These are phyloP conservation scores for Acanthamoeba rhysodes DNA, from an alignment of 208 protist species.

Conservation along the genomic window DNA sequence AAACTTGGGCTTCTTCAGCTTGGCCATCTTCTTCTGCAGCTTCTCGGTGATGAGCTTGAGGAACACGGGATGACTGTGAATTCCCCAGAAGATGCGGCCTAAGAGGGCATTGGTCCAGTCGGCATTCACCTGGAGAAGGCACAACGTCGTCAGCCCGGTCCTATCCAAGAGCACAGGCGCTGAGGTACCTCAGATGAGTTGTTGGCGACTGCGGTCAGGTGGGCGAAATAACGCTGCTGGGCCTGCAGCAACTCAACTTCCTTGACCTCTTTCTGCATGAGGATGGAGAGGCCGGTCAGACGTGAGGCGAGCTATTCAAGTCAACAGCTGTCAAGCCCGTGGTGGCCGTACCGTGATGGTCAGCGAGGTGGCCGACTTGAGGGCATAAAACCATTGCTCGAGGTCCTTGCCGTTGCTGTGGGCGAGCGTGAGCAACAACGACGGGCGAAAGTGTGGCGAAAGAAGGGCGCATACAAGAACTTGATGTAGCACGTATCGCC, in stretches of 20 bases:
- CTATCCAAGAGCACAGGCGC: background rate
- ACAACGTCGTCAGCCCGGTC: background rate
- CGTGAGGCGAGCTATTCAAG: background rate
- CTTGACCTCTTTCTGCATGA: background rate
- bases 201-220: background rate
- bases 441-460: background rate
- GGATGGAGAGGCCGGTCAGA: background rate
- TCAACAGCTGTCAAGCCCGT: background rate
- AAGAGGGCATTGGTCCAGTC: conserved; percentile 48
- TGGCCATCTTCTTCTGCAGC: conserved; percentile 41
- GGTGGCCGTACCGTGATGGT: conserved; percentile 5
- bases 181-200: background rate
- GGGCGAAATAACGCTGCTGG: background rate
- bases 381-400: conserved; percentile 26
- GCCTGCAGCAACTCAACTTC: conserved; percentile 9
- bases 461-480: background rate
- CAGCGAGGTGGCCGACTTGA: background rate
- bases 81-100: conserved; percentile 24
- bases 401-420: background rate
- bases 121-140: background rate
- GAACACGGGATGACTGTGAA: conserved; percentile 32
- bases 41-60: conserved; percentile 22
- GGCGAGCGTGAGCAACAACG: background rate
- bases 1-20: conserved; percentile 50
- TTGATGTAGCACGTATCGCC: conserved; percentile 11